Conservation (phyloP, 768 basidiomycete species). For the Suillus alpinus region DNA sequence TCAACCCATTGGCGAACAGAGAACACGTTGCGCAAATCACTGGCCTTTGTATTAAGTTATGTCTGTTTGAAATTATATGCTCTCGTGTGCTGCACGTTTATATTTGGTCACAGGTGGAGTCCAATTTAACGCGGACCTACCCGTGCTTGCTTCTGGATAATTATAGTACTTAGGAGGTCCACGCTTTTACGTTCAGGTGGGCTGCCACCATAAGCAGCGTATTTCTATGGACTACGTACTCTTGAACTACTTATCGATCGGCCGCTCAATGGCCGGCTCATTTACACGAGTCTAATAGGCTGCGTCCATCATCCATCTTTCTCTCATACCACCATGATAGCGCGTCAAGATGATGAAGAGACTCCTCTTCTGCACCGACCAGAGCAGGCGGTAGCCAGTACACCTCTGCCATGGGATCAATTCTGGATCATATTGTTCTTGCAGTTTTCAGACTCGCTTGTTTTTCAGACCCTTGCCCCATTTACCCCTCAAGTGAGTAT, state of each 20-base stretch:
- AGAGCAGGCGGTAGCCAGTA: conserved; percentile 16
- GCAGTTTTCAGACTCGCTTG: conserved; percentile 70
- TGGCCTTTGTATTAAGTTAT: not conserved
- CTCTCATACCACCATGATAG: conserved; percentile 21
- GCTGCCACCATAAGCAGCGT: not conserved
- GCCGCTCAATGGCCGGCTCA: not conserved
- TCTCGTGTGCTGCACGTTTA: not conserved
- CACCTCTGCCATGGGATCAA: conserved; percentile 61
- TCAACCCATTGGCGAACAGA: not conserved
- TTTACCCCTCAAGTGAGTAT: conserved; percentile 59
- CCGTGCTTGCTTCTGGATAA: not conserved
- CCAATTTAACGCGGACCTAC: not conserved
- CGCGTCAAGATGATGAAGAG: conserved; percentile 43
- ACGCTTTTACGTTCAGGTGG: not conserved
- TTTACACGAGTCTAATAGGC: not conserved
- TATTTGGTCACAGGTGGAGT: not conserved
- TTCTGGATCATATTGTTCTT: conserved; percentile 61
- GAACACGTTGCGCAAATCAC: not conserved
- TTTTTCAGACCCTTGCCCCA: conserved; percentile 67
- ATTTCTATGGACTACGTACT: not conserved
- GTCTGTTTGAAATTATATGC: not conserved
- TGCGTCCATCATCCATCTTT: not conserved
- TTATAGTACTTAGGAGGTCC: not conserved
- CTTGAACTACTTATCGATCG: not conserved
- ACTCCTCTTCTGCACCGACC: conserved; percentile 43